phyloP scores from a whole-genome alignment of 1,284 basidiomycete genomes.

The Leucoagaricus sp. region DNA sequence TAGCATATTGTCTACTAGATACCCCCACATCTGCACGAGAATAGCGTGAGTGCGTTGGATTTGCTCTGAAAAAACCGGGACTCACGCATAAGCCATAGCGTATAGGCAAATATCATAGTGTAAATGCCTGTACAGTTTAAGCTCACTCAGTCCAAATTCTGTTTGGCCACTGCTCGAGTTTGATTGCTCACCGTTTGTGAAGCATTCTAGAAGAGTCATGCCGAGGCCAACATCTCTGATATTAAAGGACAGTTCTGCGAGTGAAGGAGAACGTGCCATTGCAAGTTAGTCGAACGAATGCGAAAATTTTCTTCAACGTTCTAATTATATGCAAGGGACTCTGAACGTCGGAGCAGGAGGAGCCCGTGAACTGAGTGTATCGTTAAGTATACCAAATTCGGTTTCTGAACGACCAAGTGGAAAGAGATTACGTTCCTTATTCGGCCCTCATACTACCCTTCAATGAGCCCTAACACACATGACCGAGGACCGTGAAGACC shows the following conservation, averaged over 20 bases:
- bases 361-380: too few species aligned
- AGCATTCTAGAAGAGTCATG: constrained; percentile 11
- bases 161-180: not conserved
- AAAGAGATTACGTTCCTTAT: too few species aligned
- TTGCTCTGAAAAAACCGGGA: too few species aligned
- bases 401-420: too few species aligned
- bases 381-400: too few species aligned
- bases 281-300: not conserved
- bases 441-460: too few species aligned
- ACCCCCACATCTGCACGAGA: too few species aligned
- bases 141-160: not conserved
- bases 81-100: constrained; percentile 7
- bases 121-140: constrained; percentile 8
- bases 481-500: too few species aligned
- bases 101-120: constrained; percentile 8
- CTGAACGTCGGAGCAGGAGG: too few species aligned
- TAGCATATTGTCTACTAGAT: not conserved
- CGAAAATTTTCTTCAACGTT: not conserved
- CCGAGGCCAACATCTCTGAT: constrained; percentile 9
- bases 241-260: not conserved
- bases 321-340: too few species aligned
- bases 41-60: not conserved
- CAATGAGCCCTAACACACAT: too few species aligned
- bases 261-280: constrained; percentile 1
- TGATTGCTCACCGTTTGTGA: constrained; percentile 1